phyloP scores from a whole-genome alignment of 2,329 filamentous ascomycete genomes.

The Colletotrichum aenigma region DNA sequence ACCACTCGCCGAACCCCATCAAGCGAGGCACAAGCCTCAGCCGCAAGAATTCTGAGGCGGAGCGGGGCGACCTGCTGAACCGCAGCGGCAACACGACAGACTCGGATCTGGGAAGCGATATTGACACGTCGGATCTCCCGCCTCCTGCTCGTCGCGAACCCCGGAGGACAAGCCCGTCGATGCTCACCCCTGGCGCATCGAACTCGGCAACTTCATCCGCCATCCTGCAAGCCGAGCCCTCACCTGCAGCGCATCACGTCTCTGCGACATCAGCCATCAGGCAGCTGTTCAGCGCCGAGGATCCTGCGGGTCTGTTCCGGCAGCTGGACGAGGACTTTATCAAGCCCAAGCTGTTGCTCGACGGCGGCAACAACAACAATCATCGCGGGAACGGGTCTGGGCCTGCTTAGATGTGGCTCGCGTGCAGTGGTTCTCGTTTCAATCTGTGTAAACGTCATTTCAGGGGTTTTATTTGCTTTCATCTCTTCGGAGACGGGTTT shows the following conservation, averaged over 20 bases:
- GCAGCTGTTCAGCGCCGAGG: constrained; percentile 82
- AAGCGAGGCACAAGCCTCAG: constrained; percentile 52
- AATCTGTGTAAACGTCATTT: not conserved
- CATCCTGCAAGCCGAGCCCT: constrained; percentile 19
- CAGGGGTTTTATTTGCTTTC: not conserved
- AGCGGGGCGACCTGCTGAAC: constrained; percentile 62
- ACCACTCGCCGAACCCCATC: constrained; percentile 51
- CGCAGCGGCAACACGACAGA: constrained; percentile 52
- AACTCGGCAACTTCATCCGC: constrained; percentile 19
- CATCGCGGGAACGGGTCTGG: constrained; percentile 11
- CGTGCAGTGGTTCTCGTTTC: not conserved
- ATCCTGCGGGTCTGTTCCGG: constrained; percentile 87
- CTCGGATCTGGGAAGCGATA: constrained; percentile 66
- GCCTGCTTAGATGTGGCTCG: not conserved
- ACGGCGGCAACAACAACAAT: constrained; percentile 54
- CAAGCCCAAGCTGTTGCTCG: constrained; percentile 87
- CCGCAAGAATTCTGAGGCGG: constrained; percentile 56
- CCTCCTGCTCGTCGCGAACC: constrained; percentile 58
- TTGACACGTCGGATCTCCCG: constrained; percentile 70
- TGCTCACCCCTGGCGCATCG: constrained; percentile 26
- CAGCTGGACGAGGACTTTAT: constrained; percentile 96
- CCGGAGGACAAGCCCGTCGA: constrained; percentile 40
- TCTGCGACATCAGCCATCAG: constrained; percentile 78
- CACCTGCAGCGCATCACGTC: constrained; percentile 46
- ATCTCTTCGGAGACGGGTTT: not conserved